These are phyloP conservation scores for Stephanodiscus triporus DNA, from an alignment of 108 stramenopile genomes.

Conservation along the genomic window DNA sequence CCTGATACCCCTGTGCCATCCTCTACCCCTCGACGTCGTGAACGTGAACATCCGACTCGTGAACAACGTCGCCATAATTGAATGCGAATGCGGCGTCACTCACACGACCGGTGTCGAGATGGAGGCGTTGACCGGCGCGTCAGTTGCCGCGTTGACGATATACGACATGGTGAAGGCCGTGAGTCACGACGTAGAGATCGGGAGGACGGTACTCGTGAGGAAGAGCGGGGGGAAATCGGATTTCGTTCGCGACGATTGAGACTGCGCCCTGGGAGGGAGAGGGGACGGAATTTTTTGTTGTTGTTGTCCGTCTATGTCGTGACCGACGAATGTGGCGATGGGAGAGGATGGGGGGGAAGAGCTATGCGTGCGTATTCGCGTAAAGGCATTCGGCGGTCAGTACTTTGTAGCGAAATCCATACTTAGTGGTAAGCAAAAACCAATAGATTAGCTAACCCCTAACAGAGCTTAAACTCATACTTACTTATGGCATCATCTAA, in stretches of 20 bases:
- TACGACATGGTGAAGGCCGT: constrained; percentile 98
- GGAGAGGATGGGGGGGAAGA: too few species aligned
- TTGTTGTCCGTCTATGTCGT: too few species aligned
- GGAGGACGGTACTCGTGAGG: constrained; percentile 60
- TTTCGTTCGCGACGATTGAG: constrained; percentile 13
- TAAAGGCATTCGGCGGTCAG: too few species aligned
- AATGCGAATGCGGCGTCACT: constrained; percentile 82
- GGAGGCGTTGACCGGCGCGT: constrained; percentile 95
- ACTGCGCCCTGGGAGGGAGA: too few species aligned
- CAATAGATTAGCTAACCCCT: too few species aligned
- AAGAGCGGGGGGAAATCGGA: constrained; percentile 89
- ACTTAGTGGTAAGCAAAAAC: too few species aligned
- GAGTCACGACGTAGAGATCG: constrained; percentile 88
- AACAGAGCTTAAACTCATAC: too few species aligned
- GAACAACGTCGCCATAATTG: constrained; percentile 57
- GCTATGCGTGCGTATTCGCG: too few species aligned
- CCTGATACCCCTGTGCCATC: constrained; percentile 88
- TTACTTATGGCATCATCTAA: too few species aligned
- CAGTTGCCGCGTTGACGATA: constrained; percentile 90
- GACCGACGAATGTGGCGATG: too few species aligned
- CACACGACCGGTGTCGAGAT: constrained; percentile 98
- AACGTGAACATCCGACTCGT: constrained; percentile 64
- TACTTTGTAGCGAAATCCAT: too few species aligned
- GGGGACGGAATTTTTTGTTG: too few species aligned
- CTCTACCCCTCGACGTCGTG: constrained; percentile 76